Conservation (phyloP, 768 basidiomycete genomes). For the Candolleomyces aberdarensis region DNA sequence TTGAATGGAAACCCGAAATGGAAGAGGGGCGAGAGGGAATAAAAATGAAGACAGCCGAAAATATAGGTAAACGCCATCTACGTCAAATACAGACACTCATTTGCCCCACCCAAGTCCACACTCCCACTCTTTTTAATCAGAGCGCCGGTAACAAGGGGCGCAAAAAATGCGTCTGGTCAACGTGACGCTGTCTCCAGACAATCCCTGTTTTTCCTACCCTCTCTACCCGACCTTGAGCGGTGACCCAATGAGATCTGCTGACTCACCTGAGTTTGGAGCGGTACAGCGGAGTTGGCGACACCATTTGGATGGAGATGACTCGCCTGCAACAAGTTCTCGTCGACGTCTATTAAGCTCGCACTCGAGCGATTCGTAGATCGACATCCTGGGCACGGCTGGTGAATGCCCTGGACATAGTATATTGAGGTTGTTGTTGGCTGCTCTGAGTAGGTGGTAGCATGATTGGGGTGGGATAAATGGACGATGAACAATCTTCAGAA, state of each 20-base stretch:
- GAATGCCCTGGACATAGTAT: constrained; percentile 7
- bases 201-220: constrained; percentile 18
- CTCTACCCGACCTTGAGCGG: not conserved
- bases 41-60: too few relatives aligned
- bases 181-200: constrained; percentile 28
- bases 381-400: constrained; percentile 18
- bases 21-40: too few relatives aligned
- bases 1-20: too few relatives aligned
- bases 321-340: constrained; percentile 43
- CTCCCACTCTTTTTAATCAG: constrained; percentile 54
- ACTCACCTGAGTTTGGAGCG: not conserved
- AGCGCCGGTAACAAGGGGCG: constrained; percentile 69
- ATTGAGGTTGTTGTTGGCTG: too few relatives aligned
- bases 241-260: too few relatives aligned
- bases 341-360: constrained; percentile 35
- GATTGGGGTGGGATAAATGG: too few relatives aligned
- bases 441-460: too few relatives aligned
- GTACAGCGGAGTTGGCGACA: not conserved
- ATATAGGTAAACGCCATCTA: constrained; percentile 3
- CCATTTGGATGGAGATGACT: constrained; percentile 13
- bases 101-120: not conserved
- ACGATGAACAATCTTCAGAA: too few relatives aligned
- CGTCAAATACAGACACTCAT: not conserved
- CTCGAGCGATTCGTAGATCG: constrained; percentile 30
- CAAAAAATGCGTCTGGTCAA: constrained; percentile 68